Base-by-base conservation (phyloP, 768 basidiomycete species). In the Phylloporus sp. region DNA sequence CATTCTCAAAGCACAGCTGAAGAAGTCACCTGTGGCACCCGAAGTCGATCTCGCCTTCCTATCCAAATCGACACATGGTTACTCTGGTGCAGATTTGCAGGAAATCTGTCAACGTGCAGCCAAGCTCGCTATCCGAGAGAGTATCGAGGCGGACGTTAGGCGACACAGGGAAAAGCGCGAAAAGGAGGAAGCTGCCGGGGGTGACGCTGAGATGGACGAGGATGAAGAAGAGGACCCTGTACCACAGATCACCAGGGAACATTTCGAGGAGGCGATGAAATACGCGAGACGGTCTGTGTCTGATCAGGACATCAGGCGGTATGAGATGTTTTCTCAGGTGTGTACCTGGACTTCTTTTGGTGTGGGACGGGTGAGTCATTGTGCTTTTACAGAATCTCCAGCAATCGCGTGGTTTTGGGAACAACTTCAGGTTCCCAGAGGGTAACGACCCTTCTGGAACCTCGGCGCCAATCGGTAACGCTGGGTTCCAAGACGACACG, bases 241-340 rank as follows among this genome's bases (percentile, higher is more conserved):
- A 24, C 89, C 93, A 10, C 74, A 86, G 64, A 97, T 95, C 62
- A 88, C 91, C 26, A 80, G 73, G 64, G 92, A 86, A 0, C 95
- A 98, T 79, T 98, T 98, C 61, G 95, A 98, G 74, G 95, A 98
- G 73, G 95, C 97, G 2, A 98, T 98, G 95, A 86, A 88, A 72
- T 98, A 82, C 63, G 95, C 97, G 55, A 88, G 97, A 69, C 88
- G 97, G 47, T 97, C 94, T 12, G 95, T 98, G 49, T 94, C 92
- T 12, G 95, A 97, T 66, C 85, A 89, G 58, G 95, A 98, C 66
- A 95, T 98, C 72, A 82, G 95, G 63, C 86, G 95, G 47, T 99
- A 98, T 72, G 95, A 98, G 81, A 94, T 97, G 86, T 98, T 98
- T 71, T 75, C 95, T 31, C 94, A 94, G 79, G 85, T 86, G 66